Evolutionary conservation across 306 rosid genomes (phyloP).

Genomic region (Sophora flavescens): DNA sequence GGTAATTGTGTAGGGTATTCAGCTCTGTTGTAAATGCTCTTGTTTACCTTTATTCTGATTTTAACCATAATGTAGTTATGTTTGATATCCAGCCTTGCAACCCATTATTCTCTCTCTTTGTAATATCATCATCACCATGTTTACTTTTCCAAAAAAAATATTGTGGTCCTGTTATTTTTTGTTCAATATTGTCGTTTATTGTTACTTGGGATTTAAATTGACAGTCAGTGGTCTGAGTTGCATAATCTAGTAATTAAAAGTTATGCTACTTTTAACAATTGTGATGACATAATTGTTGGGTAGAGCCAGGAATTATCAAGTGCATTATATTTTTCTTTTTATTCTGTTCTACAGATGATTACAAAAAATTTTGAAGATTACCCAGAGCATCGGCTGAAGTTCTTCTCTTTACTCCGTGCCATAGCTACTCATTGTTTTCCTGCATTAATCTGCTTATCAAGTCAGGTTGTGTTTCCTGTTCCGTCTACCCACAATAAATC

Average conservation of each 20-base stretch:
- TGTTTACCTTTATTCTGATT: constrained; percentile 12
- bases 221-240: background rate
- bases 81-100: background rate
- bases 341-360: constrained; percentile 72
- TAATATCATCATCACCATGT: background rate
- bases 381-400: constrained; percentile 98
- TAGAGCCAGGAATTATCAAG: constrained; percentile 1
- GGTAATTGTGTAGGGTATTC: constrained; percentile 57
- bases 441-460: constrained; percentile 84
- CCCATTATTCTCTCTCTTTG: background rate
- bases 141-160: background rate
- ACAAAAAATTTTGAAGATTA: constrained; percentile 95
- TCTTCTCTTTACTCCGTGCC: constrained; percentile 95
- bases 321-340: constrained; percentile 7
- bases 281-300: background rate
- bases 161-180: background rate
- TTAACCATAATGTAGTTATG: background rate
- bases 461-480: constrained; percentile 69
- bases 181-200: background rate
- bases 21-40: constrained; percentile 1
- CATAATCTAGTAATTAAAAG: background rate
- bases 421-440: constrained; percentile 95
- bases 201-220: constrained; percentile 14
- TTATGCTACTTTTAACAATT: constrained; percentile 2
- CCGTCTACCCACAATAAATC: background rate